phyloP scores from a whole-genome alignment of 2,329 filamentous ascomycete species.

The Sporothrix schenckii region DNA sequence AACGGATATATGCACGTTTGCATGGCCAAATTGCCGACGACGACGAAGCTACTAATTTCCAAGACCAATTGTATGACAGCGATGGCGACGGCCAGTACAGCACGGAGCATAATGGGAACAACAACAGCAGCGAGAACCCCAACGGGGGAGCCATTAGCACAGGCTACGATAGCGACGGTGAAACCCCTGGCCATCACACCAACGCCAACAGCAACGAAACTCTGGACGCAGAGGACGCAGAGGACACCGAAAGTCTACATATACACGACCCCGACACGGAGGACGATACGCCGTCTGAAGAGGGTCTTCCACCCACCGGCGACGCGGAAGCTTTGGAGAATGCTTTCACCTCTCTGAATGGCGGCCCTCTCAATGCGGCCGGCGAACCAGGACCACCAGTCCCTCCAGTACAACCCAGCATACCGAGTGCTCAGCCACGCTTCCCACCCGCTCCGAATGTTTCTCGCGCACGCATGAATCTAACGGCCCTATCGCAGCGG shows the following conservation, averaged over 20 bases:
- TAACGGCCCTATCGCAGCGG: constrained; percentile 60
- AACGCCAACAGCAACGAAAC: neutral
- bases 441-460: constrained; percentile 39
- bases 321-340: constrained; percentile 7
- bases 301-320: neutral
- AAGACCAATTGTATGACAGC: neutral
- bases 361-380: neutral
- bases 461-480: constrained; percentile 52
- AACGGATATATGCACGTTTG: constrained; percentile 29
- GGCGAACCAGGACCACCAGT: neutral
- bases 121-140: neutral
- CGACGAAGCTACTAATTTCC: neutral
- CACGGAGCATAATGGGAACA: neutral
- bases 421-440: neutral
- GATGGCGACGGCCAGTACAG: neutral
- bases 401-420: neutral
- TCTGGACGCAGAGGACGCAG: neutral
- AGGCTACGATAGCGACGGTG: neutral
- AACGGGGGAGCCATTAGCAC: constrained; percentile 7
- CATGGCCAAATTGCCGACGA: neutral
- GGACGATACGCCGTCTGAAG: neutral
- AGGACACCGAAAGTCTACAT: neutral
- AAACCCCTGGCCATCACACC: neutral
- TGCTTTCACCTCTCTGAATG: neutral
- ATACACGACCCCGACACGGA: neutral